A percentile compares a stretch with the other conserved stretches of the same genome.
phyloP scores from a whole-genome alignment of 2,329 filamentous ascomycete genomes.

The Calonectria fujianensis region DNA sequence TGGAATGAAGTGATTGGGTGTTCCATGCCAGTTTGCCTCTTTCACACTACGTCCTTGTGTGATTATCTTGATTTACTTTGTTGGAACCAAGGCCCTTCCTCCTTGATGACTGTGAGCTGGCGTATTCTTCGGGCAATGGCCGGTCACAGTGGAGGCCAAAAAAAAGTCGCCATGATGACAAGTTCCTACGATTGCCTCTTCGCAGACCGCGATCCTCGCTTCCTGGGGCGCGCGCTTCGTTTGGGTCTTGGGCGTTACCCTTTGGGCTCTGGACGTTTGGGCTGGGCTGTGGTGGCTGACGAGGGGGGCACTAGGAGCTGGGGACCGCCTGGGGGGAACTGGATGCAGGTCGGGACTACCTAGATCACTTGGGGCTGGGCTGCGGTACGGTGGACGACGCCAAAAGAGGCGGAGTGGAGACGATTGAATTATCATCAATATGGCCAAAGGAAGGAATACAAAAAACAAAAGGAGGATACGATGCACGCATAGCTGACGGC shows the following conservation, averaged over 20 bases:
- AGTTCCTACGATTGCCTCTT: background rate
- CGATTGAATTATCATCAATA: conserved; percentile 6
- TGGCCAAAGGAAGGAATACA: conserved; percentile 25
- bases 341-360: conserved; percentile 15
- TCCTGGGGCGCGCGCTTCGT: background rate
- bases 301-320: conserved; percentile 41
- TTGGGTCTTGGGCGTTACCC: conserved; percentile 27
- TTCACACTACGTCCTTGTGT: conserved; percentile 12
- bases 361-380: conserved; percentile 26
- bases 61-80: conserved; percentile 1
- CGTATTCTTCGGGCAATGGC: conserved; percentile 12
- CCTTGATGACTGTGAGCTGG: background rate
- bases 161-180: conserved; percentile 1
- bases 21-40: conserved; percentile 15
- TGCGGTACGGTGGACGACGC: conserved; percentile 18
- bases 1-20: conserved; percentile 11
- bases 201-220: background rate
- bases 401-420: conserved; percentile 44
- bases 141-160: conserved; percentile 6
- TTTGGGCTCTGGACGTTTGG: conserved; percentile 36
- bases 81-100: background rate
- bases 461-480: conserved; percentile 9
- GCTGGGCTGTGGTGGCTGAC: conserved; percentile 51
- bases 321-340: conserved; percentile 28
- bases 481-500: conserved; percentile 47